Conservation (phyloP, 75 land plant species). For the Isoetes taiwanensis region DNA sequence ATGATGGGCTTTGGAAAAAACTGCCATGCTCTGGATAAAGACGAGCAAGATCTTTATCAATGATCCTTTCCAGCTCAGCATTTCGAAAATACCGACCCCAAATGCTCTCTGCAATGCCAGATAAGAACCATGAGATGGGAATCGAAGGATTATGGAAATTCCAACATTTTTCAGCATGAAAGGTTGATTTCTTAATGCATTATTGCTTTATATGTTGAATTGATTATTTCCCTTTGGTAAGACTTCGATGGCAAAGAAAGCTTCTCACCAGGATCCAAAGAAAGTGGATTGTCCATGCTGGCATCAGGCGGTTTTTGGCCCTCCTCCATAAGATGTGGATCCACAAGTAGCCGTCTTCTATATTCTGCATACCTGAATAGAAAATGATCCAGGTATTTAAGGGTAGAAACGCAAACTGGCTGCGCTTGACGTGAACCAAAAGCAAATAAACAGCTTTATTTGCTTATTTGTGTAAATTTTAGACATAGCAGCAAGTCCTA, state of each 20-base stretch:
- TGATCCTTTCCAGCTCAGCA: conserved; percentile 72
- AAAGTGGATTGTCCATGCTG: conserved; percentile 67
- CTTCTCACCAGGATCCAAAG: conserved; percentile 73
- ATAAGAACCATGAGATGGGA: neutral
- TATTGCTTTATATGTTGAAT: no score
- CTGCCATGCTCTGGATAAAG: conserved; percentile 77
- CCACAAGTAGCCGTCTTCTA: conserved; percentile 66
- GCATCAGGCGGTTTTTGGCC: conserved; percentile 30
- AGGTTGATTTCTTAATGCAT: neutral
- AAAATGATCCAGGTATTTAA: no score
- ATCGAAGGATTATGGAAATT: neutral
- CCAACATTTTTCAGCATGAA: neutral
- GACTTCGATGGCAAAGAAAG: neutral
- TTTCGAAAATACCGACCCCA: conserved; percentile 81
- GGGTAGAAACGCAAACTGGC: no score
- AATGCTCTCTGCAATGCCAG: conserved; percentile 50
- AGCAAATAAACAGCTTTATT: no score
- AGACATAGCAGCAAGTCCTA: no score
- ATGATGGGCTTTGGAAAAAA: conserved; percentile 66
- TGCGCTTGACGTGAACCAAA: no score
- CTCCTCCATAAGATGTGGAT: conserved; percentile 59
- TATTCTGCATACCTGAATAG: conserved; percentile 80
- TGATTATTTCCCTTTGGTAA: no score
- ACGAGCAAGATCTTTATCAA: conserved; percentile 72
- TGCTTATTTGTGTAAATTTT: no score